phyloP scores from a whole-genome alignment of 345 rosid species.

The Bretschneidera sinensis region DNA sequence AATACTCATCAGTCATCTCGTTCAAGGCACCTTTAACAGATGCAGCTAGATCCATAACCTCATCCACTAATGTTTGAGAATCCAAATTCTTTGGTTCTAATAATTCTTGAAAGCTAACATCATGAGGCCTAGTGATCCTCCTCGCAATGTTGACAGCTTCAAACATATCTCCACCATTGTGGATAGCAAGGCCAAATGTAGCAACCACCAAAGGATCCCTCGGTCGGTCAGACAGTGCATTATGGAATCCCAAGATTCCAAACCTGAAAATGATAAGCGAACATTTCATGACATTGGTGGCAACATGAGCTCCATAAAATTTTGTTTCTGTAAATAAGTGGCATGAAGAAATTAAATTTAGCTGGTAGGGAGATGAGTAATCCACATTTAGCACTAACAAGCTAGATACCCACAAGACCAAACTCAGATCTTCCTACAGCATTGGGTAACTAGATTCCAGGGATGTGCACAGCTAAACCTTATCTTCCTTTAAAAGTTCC shows the following conservation, averaged over 20 bases:
- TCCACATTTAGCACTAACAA: no score
- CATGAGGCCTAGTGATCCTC: conserved; percentile 43
- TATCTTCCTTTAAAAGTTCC: no score
- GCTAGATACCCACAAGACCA: background rate
- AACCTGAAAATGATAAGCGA: conserved; percentile 43
- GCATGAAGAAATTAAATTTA: background rate
- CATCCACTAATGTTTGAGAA: conserved; percentile 31
- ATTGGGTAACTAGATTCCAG: background rate
- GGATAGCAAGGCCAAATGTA: conserved; percentile 68
- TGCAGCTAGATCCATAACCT: conserved; percentile 62
- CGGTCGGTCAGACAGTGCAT: conserved; percentile 61
- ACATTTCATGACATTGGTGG: background rate
- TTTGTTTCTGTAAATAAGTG: background rate
- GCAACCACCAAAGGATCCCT: conserved; percentile 78
- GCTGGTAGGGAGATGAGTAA: background rate
- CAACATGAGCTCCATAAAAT: background rate
- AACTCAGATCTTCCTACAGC: background rate
- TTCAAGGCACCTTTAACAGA: conserved; percentile 42
- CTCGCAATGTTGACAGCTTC: conserved; percentile 66
- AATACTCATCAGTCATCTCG: conserved; percentile 57
- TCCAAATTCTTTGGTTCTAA: conserved; percentile 25
- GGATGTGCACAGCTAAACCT: no score
- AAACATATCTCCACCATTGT: conserved; percentile 66
- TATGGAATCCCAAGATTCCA: conserved; percentile 76
- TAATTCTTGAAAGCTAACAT: conserved; percentile 51